Base-by-base conservation (phyloP, 2,329 filamentous ascomycete genomes). In the Plenodomus tracheiphilus region DNA sequence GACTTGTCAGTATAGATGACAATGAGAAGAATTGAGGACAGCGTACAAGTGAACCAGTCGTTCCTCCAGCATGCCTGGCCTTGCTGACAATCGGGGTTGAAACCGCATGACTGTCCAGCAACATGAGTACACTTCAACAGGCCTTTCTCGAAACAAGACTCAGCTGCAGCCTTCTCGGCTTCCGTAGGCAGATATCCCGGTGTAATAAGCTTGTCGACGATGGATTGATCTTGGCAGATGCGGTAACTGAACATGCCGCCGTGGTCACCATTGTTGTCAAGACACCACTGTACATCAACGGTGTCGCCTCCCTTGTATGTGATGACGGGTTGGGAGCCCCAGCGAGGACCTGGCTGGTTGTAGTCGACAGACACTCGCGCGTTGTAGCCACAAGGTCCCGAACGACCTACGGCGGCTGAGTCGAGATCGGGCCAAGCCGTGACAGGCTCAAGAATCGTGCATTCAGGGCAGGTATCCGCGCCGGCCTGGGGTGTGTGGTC, bases 211-310 rank as follows among this genome's bases (percentile, higher is more conserved):
- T 69, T 68, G 46, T 70, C 54, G 3, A 70, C 65, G 5, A 70
- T 44, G 17, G 54, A 56, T 38, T 69, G 66, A 21, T 70, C 51
- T 44, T 68, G 65, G 51, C 67, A 70, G 43, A 70, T 66, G 45
- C 67, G 65, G 53, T 70, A 70, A 25, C 46, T 54, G 43, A 69
- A 69, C 66, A 70, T 70, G 52, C 65, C 64, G 15, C 66, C 67
- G 37, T 70, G 67, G 40, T 70, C 67, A 19, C 67, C 66, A 41
- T 70, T 70, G 43, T 61, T 54, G 43, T 70, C 67, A 15, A 70
- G 39, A 38, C 67, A 70, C 67, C 66, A 69, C 49, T 70, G 66
- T 2, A 70, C 66, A 21, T 65, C 56, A 6, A 68, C 62, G 9
- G 56, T 54, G 37, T 68, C 64, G 16, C 67, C 66, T 4, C 53